Conservation (phyloP, 345 rosid species). For the Erodium maritimum region DNA sequence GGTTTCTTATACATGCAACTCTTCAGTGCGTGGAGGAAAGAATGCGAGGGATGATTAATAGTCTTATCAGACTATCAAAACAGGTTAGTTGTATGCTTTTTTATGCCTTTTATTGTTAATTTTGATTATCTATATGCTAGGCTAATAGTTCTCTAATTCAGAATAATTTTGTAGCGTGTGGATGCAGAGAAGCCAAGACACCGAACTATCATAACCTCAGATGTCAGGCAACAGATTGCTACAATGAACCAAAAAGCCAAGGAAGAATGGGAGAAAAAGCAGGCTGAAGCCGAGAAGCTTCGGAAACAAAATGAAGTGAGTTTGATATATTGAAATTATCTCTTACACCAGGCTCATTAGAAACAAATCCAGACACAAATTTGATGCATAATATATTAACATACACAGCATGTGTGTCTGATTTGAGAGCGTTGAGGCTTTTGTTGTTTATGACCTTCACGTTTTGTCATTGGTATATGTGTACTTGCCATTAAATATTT, state of each 20-base stretch:
- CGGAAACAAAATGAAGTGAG: conserved; percentile 59
- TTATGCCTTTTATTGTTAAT: conserved; percentile 1
- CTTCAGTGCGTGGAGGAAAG: conserved; percentile 90
- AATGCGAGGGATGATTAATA: conserved; percentile 67
- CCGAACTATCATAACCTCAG: conserved; percentile 58
- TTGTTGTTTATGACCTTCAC: background rate
- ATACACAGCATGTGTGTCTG: background rate
- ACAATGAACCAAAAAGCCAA: conserved; percentile 56
- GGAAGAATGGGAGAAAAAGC: conserved; percentile 88
- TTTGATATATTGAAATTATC: conserved; percentile 4
- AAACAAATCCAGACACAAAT: too few relatives aligned
- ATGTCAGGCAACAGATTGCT: conserved; percentile 65
- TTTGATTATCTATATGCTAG: background rate
- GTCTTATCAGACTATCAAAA: conserved; percentile 68
- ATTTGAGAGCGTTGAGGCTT: background rate
- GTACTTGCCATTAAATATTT: background rate
- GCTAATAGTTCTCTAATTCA: conserved; percentile 9
- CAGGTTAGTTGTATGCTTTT: conserved; percentile 39
- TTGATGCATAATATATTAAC: background rate
- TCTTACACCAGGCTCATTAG: too few relatives aligned
- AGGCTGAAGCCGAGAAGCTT: conserved; percentile 87
- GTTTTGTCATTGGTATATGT: background rate
- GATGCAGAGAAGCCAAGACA: conserved; percentile 81
- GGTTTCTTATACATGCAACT: conserved; percentile 14
- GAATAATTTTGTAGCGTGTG: conserved; percentile 42